Conservation (phyloP, 73 alveolate genomes). For the Tetrahymena malaccensis region DNA sequence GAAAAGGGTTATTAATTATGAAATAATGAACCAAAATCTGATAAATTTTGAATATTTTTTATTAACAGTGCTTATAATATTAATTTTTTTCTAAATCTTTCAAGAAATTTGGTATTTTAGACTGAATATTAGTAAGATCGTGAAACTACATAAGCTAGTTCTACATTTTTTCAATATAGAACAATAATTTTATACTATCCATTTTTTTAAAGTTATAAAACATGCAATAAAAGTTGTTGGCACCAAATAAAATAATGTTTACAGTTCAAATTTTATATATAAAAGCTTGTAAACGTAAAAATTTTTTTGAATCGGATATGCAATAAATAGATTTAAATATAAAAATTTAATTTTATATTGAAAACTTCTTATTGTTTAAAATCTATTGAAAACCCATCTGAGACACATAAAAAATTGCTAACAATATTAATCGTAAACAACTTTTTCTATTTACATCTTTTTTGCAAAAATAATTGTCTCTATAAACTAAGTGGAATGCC, state of each 20-base stretch:
- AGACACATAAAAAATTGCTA: not conserved
- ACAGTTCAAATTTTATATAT: not conserved
- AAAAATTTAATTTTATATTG: not conserved
- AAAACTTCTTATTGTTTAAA: too few species aligned
- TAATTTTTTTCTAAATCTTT: not conserved
- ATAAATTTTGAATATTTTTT: not conserved
- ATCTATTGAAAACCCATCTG: not conserved
- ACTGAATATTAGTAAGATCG: not conserved
- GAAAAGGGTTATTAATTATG: not conserved
- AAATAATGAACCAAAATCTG: not conserved
- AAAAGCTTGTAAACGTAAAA: too few species aligned
- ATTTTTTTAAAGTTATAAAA: too few species aligned
- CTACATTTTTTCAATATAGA: not conserved
- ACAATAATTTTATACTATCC: not conserved
- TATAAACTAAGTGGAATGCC: not conserved
- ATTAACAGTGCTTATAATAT: not conserved
- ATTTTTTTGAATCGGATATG: not conserved
- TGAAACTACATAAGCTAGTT: not conserved
- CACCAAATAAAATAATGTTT: too few species aligned
- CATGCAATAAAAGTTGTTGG: not conserved
- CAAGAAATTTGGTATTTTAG: not conserved
- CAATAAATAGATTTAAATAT: not conserved
- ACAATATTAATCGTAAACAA: not conserved
- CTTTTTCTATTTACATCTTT: not conserved
- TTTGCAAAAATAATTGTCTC: not conserved